phyloP scores from a whole-genome alignment of 1,284 basidiomycete genomes.

The Moesziomyces sp. region DNA sequence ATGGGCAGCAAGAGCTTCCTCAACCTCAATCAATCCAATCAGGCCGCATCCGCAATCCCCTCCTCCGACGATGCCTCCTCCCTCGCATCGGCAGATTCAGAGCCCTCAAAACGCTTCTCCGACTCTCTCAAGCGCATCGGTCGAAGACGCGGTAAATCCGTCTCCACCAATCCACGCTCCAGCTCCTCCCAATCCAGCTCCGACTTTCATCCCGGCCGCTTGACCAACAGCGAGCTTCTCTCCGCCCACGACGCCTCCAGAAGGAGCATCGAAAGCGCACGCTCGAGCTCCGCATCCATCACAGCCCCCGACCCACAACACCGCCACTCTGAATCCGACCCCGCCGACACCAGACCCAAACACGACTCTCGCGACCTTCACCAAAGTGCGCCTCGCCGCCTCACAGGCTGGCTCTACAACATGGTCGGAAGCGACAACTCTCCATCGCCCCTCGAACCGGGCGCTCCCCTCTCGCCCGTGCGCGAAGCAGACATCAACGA shows the following conservation, averaged over 20 bases:
- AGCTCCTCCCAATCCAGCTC: conserved; percentile 26
- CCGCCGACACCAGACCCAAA: not conserved
- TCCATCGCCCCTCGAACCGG: conserved; percentile 14
- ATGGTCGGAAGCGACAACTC: conserved; percentile 48
- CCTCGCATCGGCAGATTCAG: conserved; percentile 20
- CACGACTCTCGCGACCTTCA: conserved; percentile 9
- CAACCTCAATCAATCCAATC: conserved; percentile 28
- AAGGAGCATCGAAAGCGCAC: conserved; percentile 34
- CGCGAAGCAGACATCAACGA: conserved; percentile 33
- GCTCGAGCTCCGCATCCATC: conserved; percentile 15
- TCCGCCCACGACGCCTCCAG: conserved; percentile 3
- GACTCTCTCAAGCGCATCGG: conserved; percentile 38
- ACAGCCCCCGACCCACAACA: conserved; percentile 15
- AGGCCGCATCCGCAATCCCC: conserved; percentile 4
- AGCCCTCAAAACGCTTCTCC: conserved; percentile 30
- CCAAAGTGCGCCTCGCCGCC: conserved; percentile 33
- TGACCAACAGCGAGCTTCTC: conserved; percentile 16
- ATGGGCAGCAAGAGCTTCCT: conserved; percentile 50
- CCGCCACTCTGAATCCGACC: conserved; percentile 20
- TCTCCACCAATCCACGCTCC: conserved; percentile 26
- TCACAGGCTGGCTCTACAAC: conserved; percentile 59
- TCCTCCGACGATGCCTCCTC: conserved; percentile 32
- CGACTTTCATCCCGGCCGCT: conserved; percentile 13
- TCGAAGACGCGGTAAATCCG: conserved; percentile 21
- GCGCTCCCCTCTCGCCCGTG: conserved; percentile 24